Percentiles rank a stretch among this genome's conserved stretches.
Evolutionary conservation across 139 green algal species (phyloP).

Genomic region (Tetradesmus lagerheimii): DNA sequence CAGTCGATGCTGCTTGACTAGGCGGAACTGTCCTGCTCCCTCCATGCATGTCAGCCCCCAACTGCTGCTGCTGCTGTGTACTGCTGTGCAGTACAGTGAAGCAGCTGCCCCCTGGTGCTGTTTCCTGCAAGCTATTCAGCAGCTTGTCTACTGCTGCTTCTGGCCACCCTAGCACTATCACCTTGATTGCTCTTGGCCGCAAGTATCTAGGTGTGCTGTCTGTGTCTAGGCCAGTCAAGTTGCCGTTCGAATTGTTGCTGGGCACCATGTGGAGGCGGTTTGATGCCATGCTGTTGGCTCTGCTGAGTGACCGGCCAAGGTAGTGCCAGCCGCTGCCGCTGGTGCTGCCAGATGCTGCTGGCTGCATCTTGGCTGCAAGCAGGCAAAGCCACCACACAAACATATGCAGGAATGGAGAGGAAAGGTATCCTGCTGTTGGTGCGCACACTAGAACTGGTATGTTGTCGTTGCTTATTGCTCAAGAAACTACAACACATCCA

Average conservation of each 20-base stretch:
- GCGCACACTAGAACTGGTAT: background rate
- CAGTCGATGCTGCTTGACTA: background rate
- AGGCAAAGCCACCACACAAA: background rate
- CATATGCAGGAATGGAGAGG: background rate
- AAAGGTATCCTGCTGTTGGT: background rate
- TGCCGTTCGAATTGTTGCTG: background rate
- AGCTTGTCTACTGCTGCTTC: background rate
- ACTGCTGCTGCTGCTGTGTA: background rate
- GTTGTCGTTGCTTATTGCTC: background rate
- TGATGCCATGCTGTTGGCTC: constrained; percentile 36
- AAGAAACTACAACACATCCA: no score
- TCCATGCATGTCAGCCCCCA: background rate
- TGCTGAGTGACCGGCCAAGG: constrained; percentile 7
- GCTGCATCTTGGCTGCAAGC: background rate
- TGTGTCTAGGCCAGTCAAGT: background rate
- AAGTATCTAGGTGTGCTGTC: background rate
- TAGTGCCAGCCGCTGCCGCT: constrained; percentile 18
- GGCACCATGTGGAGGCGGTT: background rate
- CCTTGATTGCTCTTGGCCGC: background rate
- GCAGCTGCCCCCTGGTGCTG: background rate
- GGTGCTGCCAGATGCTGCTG: background rate
- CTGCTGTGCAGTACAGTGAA: constrained; percentile 16
- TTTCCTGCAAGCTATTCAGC: constrained; percentile 18
- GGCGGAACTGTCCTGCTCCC: background rate
- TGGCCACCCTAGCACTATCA: constrained; percentile 20